Evolutionary conservation across 2,329 filamentous ascomycete species (phyloP).

Genomic region (Knufia fluminis): DNA sequence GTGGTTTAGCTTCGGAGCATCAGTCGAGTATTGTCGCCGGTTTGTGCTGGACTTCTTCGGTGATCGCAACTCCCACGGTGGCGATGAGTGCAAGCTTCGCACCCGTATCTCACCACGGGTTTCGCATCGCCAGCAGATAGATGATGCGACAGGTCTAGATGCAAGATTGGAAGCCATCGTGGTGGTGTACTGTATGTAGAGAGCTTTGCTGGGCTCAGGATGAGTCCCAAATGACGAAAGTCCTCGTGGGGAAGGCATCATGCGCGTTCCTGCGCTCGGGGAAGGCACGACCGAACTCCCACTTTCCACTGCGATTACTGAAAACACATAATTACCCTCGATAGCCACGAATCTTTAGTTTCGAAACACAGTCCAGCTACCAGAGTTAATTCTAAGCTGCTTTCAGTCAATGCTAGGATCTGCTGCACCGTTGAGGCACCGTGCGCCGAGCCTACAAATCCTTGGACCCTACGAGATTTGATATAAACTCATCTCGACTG

Average conservation of each 20-base stretch:
- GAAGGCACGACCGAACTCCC: conserved; percentile 6
- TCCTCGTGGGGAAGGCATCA: not conserved
- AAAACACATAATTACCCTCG: not conserved
- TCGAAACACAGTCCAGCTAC: too few species aligned
- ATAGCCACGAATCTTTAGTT: not conserved
- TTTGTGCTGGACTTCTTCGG: not conserved
- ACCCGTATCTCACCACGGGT: conserved; percentile 1
- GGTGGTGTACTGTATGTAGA: not conserved
- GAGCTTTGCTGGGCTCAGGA: not conserved
- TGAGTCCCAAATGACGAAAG: not conserved
- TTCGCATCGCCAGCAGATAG: conserved; percentile 2
- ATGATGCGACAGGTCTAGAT: not conserved
- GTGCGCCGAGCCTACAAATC: too few species aligned
- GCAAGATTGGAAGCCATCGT: not conserved
- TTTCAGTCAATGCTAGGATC: too few species aligned
- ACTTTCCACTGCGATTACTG: not conserved
- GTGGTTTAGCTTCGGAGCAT: conserved; percentile 9
- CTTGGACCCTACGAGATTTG: too few species aligned
- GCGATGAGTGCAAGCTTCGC: conserved; percentile 1
- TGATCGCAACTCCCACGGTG: conserved; percentile 4
- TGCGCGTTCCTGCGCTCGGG: not conserved
- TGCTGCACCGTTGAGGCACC: too few species aligned
- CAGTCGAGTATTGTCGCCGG: conserved; percentile 1
- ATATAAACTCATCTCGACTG: too few species aligned
- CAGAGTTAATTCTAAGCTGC: too few species aligned